phyloP scores from a whole-genome alignment of 305 asterid genomes.

The Fraxinus xanthoxyloides region DNA sequence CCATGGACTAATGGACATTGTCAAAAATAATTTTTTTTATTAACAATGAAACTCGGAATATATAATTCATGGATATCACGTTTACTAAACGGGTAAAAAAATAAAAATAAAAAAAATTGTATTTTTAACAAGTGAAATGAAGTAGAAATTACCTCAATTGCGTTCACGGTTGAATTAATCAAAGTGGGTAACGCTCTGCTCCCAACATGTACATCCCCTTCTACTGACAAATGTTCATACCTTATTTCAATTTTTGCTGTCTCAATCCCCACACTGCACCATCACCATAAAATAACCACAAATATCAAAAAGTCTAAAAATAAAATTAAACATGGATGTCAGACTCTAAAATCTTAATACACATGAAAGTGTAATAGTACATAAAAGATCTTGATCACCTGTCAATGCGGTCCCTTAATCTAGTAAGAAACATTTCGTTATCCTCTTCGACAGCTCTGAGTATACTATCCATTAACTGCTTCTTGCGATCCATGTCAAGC shows the following conservation, averaged over 20 bases:
- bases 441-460: slow-evolving; percentile 27
- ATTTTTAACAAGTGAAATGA: background rate
- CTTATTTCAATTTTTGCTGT: slow-evolving; percentile 35
- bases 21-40: background rate
- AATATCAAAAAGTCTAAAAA: background rate
- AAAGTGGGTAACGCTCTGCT: slow-evolving; percentile 42
- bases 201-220: slow-evolving; percentile 36
- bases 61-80: background rate
- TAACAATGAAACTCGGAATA: background rate
- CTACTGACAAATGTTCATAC: slow-evolving; percentile 34
- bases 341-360: background rate
- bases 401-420: slow-evolving; percentile 19
- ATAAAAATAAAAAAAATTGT: background rate
- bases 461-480: slow-evolving; percentile 19
- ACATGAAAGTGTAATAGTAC: background rate
- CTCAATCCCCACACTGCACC: slow-evolving; percentile 38
- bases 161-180: slow-evolving; percentile 29
- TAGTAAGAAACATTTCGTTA: slow-evolving; percentile 31
- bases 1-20: background rate
- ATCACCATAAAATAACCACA: background rate
- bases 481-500: slow-evolving; percentile 24
- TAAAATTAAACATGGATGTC: background rate
- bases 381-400: slow-evolving; percentile 15
- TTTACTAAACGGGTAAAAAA: background rate
- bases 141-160: slow-evolving; percentile 29